These are phyloP conservation scores for Iberis pinnata DNA, from an alignment of 345 rosid genomes.

Conservation along the genomic window DNA sequence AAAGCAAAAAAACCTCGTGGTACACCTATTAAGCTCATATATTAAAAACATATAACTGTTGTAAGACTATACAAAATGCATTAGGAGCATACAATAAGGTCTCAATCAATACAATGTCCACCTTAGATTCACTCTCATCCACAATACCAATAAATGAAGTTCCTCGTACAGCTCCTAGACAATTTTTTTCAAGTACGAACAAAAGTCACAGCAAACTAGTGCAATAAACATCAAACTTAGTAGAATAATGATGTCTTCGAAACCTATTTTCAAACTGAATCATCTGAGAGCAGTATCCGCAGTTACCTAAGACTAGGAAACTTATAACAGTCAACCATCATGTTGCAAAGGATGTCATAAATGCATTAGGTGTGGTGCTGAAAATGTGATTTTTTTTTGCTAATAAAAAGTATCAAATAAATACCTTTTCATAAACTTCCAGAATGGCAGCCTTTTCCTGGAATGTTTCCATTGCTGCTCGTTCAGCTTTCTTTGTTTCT, in stretches of 20 bases:
- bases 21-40: neutral
- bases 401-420: slow-evolving; percentile 10
- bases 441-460: slow-evolving; percentile 59
- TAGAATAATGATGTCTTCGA: neutral
- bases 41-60: neutral
- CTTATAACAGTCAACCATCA: neutral
- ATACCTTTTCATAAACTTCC: slow-evolving; percentile 78
- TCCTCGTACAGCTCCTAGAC: neutral
- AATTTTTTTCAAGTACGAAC: neutral
- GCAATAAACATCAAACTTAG: slow-evolving; percentile 8
- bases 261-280: neutral
- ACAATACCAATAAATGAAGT: slow-evolving; percentile 1
- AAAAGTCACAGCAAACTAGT: neutral
- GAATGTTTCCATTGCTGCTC: slow-evolving; percentile 53
- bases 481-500: slow-evolving; percentile 69
- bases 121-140: slow-evolving; percentile 8
- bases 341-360: no score
- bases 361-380: no score
- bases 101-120: neutral
- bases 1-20: slow-evolving; percentile 7
- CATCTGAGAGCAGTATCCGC: no score
- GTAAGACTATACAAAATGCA: neutral
- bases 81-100: neutral
- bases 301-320: slow-evolving; percentile 9
- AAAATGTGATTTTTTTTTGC: no score